Evolutionary conservation across 345 rosid genomes (phyloP), one percentile per base, ranked within the genome.

Genomic region (Heritiera littoralis): DNA sequence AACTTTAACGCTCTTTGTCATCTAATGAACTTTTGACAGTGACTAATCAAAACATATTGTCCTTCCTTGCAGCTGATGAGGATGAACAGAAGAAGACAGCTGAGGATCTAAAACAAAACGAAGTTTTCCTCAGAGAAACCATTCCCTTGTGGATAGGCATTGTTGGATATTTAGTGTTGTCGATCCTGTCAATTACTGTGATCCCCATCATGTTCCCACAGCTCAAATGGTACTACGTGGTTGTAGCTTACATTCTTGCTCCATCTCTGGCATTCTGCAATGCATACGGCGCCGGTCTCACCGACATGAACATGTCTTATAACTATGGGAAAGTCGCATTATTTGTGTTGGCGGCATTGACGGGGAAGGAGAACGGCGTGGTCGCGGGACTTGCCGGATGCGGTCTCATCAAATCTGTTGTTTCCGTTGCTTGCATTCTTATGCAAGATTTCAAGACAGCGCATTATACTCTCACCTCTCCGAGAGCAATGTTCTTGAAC

Each of bases 361-460:
- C 99, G 0, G 97, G 98, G 56, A 92, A 88, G 79, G 88, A 92
- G 66, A 61, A 95, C 12, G 98, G 99, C 3, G 86, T 95, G 1
- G 91, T 95, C 13, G 99, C 99, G 0, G 96, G 91, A 40, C 92
- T 95, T 0, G 96, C 91, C 0, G 99, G 99, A 0, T 95, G 98
- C 54, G 98, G 99, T n/a, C 86, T 95, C 67, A 80, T 91, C 80
- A 95, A 95, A 79, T 95, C 99, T 2, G 98, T 91, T 20, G 92
- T 95, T 61, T 91, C 97, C 2, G 97, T 93, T 38, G 89, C 98
- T 32, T 95, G 98, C 89, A 86, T 90, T 41, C 82, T 95, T 23
- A 95, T 95, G 99, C 99, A 95, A 83, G 99, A 93, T 85, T 92
- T 95, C 81, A 93, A 92, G 81, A 95, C 98, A 40, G 98, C 98